Base-by-base conservation (phyloP, 2,329 filamentous ascomycete genomes). In the Cadophora malorum region DNA sequence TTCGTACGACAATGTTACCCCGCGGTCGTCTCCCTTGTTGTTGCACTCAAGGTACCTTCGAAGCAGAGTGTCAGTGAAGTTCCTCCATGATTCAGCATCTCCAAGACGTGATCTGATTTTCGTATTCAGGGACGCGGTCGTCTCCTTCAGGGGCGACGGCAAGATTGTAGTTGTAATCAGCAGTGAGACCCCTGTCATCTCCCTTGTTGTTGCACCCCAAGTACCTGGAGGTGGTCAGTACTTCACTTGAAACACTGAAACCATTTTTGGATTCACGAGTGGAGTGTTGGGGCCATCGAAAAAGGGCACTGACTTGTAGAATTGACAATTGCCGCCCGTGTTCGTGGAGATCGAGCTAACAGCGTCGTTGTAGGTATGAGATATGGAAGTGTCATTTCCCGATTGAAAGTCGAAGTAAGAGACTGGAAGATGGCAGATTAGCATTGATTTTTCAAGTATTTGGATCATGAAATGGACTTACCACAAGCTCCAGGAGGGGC, bases 271-370 rank as follows among this genome's bases (percentile, higher is more conserved):
- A 3, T 28, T 5, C 5, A 28, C 5, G 28, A 28, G 28, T 28
- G 28, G 28, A 28, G 28, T 28, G 28, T 3, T 28, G 5, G 5
- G 21, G 19, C 19, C 9, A 49, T n/a, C 6, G 45, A 49, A 49
- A 9, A 7, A 8, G 19, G 45, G 19, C 10, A 23, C 55, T 38
- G 8, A 58, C 55, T 58, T 58, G 33, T 58, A 58, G n/a, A 58
- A 58, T 16, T 58, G 55, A 14, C 55, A 58, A 12, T 35, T 23
- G 2, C 55, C 55, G 10, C 55, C 55, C 14, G 55, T 58, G n/a
- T 58, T 58, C 7, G 55, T 38, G n/a, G 55, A 58, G 55, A 58
- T 58, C 5, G 55, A 38, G 33, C 31, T 35, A n/a, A 58, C 55
- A 6, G 31, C 33, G n/a, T 58, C 21, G 16, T 58, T 58, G 21